Evolutionary conservation across 139 green algal species (phyloP), one percentile per base, ranked within the genome.

Genomic region (Chlamydomonas sp.): DNA sequence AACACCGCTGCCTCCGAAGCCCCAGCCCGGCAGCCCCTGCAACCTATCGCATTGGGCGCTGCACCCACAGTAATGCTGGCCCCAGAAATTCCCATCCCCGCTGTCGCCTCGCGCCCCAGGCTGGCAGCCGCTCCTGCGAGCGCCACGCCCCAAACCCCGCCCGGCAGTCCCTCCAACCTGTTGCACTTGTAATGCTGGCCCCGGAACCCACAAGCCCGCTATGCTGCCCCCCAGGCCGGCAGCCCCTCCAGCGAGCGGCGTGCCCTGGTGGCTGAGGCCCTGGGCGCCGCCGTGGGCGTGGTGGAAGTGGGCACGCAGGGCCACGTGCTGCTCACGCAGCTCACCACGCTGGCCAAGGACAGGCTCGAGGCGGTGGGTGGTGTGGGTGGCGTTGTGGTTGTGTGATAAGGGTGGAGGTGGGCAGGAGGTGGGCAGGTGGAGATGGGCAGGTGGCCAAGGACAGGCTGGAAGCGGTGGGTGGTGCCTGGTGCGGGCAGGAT

Each of bases 341-440:
- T 90, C 49, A 62, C 85, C 57, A 79, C 84, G 61, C 85, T 92
- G 61, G 89, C 89, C 7, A 79, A 83, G 80, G 89, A 92, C 89
- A 58, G 89, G 4, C 78, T 85, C 18, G 89, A 92, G 74, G 74
- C 83, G 80, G 89, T 90, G 71, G 2, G 81, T 6, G 63, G 59
- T 16, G n/a, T 10, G 17, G 5, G 79, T 12, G 12, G 79, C 2
- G 18, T 20, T 61, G 17, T 17, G 8, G 60, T 69, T 60, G 31
- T 49, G 31, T 49, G 31, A 49, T 49, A 49, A 49, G 16, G 77
- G 2, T 68, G 74, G 16, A 10, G 61, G 17, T 60, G 9, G 4
- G 62, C 2, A 74, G 20, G 62, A 17, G 12, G 59, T 68, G 15
- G 77, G 5, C 59, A 59, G 59, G 16, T 14, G 59, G 77, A 61